Evolutionary conservation across 2,329 filamentous ascomycete genomes (phyloP).

Genomic region (Pseudogymnoascus sp.): DNA sequence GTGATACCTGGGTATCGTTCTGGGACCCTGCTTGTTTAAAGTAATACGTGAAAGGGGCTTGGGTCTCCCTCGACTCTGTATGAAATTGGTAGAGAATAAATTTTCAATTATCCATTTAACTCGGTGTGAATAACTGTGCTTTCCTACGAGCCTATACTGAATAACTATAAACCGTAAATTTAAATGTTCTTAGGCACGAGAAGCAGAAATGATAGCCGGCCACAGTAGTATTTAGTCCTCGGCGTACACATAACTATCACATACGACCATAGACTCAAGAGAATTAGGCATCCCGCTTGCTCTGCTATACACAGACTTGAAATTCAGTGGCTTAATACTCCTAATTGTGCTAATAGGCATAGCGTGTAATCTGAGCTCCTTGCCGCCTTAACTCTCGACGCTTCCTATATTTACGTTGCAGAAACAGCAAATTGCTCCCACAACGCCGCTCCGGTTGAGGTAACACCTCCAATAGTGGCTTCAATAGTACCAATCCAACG

Average conservation of each 20-base stretch:
- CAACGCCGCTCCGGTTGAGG: background rate
- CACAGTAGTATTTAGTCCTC: too few relatives aligned
- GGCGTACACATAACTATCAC: background rate
- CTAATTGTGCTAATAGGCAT: too few relatives aligned
- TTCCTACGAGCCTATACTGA: background rate
- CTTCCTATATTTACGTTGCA: background rate
- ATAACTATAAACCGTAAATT: background rate
- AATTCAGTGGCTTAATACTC: too few relatives aligned
- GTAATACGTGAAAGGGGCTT: conserved; percentile 5
- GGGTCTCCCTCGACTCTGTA: background rate
- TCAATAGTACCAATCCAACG: conserved; percentile 7
- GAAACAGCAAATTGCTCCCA: conserved; percentile 4
- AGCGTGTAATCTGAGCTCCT: too few relatives aligned
- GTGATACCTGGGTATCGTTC: background rate
- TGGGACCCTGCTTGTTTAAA: background rate
- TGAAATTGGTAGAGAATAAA: background rate
- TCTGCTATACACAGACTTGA: too few relatives aligned
- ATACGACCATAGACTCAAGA: too few relatives aligned
- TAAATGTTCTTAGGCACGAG: too few relatives aligned
- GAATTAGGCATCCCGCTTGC: too few relatives aligned
- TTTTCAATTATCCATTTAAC: background rate
- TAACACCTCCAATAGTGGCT: background rate
- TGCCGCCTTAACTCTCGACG: background rate
- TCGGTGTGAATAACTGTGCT: background rate
- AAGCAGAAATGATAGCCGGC: too few relatives aligned